Evolutionary conservation across 192 early-diverging fungal species (phyloP).

Genomic region (Coemansia sp.): DNA sequence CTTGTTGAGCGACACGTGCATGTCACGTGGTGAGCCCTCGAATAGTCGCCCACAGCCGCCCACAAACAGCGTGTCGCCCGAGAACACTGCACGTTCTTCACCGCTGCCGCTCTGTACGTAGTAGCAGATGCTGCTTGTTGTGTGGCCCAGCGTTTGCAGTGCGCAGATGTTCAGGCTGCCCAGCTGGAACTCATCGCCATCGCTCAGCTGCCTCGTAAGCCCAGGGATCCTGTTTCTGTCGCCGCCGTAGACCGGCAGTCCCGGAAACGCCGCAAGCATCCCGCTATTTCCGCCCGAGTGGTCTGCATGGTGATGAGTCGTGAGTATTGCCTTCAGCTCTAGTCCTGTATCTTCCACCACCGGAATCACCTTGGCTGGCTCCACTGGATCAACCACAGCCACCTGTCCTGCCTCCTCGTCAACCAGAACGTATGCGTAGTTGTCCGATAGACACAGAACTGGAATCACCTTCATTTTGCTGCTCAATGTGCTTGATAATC

Average conservation of each 20-base stretch:
- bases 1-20: conserved; percentile 75
- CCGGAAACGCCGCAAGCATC: conserved; percentile 58
- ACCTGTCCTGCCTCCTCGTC: conserved; percentile 67
- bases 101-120: conserved; percentile 62
- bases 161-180: conserved; percentile 73
- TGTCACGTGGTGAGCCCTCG: conserved; percentile 83
- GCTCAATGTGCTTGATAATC: background rate
- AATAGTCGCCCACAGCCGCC: conserved; percentile 92
- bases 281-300: conserved; percentile 80
- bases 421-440: conserved; percentile 83
- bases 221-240: conserved; percentile 78
- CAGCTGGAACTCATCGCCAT: conserved; percentile 73
- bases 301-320: conserved; percentile 91
- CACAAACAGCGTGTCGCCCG: conserved; percentile 84
- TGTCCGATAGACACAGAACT: conserved; percentile 69
- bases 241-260: conserved; percentile 76
- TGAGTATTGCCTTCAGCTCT: conserved; percentile 55
- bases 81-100: conserved; percentile 82
- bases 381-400: conserved; percentile 86
- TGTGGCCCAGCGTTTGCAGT: conserved; percentile 84
- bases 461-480: conserved; percentile 49
- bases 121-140: conserved; percentile 82
- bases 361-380: conserved; percentile 68
- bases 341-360: conserved; percentile 43
- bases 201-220: conserved; percentile 69